Percentiles rank a stretch among this genome's conserved stretches.
These are phyloP conservation scores for Stylonectria norvegica DNA, from an alignment of 2,329 filamentous ascomycete species.

Conservation along the genomic window DNA sequence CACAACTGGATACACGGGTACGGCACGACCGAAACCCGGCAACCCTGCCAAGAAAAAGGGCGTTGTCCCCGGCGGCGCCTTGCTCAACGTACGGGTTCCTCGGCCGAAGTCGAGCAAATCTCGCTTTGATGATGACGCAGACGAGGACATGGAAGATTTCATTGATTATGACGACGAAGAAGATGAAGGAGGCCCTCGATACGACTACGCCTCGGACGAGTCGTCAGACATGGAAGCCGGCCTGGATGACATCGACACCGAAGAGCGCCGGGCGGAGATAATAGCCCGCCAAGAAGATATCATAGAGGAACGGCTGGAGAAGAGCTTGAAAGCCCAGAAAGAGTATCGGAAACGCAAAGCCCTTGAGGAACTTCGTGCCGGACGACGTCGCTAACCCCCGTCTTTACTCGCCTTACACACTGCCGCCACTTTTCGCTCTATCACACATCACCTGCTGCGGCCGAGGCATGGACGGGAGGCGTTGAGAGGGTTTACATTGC, in stretches of 20 bases:
- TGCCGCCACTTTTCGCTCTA: not conserved
- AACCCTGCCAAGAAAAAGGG: conserved; percentile 32
- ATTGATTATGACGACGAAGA: conserved; percentile 59
- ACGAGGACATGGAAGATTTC: conserved; percentile 60
- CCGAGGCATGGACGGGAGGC: conserved; percentile 17
- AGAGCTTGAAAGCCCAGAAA: conserved; percentile 59
- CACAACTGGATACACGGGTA: conserved; percentile 65
- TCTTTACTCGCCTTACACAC: not conserved
- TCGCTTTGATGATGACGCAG: conserved; percentile 57
- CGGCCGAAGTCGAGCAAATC: conserved; percentile 32
- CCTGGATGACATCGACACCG: conserved; percentile 67
- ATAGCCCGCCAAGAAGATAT: conserved; percentile 66
- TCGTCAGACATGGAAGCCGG: conserved; percentile 80
- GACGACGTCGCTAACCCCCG: conserved; percentile 26
- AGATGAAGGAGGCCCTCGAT: conserved; percentile 40
- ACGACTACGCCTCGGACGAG: conserved; percentile 59
- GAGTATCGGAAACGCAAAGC: conserved; percentile 49
- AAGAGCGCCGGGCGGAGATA: conserved; percentile 61
- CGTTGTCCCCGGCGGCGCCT: conserved; percentile 37
- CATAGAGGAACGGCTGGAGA: conserved; percentile 60
- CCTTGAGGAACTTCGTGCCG: conserved; percentile 34
- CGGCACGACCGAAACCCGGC: conserved; percentile 55
- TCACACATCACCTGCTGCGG: conserved; percentile 11
- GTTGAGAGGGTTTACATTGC: conserved; percentile 13
- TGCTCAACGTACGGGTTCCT: conserved; percentile 34